Evolutionary conservation across 2,329 filamentous ascomycete species (phyloP).

Genomic region (Aspergillus transmontanensis): DNA sequence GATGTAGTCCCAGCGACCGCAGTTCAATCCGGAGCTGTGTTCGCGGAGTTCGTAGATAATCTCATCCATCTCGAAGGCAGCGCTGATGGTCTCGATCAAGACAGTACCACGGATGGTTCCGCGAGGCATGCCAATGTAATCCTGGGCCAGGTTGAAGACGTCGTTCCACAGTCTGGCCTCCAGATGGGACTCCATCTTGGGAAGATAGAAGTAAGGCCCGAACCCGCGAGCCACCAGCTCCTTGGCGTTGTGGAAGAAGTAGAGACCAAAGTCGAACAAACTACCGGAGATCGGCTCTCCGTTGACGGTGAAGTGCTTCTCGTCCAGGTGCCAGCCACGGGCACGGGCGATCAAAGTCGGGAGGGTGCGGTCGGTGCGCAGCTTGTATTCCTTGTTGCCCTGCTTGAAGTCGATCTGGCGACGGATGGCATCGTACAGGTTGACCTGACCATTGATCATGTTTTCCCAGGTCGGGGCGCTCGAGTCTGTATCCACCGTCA

Average conservation of each 20-base stretch:
- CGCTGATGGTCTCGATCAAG: conserved; percentile 95
- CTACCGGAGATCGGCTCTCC: conserved; percentile 90
- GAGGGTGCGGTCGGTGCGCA: conserved; percentile 82
- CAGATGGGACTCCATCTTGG: conserved; percentile 97
- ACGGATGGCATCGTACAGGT: conserved; percentile 94
- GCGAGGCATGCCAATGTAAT: conserved; percentile 84
- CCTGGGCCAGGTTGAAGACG: conserved; percentile 92
- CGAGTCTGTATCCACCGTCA: conserved; percentile 64
- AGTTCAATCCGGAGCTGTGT: conserved; percentile 95
- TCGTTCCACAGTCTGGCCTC: conserved; percentile 99
- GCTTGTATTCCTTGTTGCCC: conserved; percentile 94
- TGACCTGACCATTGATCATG: conserved; percentile 98
- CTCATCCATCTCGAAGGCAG: conserved; percentile 99
- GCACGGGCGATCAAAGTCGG: conserved; percentile 94
- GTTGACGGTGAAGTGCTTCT: conserved; percentile 96
- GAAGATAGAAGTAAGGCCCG: conserved; percentile 96
- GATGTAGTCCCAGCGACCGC: conserved; percentile 99
- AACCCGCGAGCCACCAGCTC: conserved; percentile 81
- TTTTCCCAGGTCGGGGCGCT: conserved; percentile 97
- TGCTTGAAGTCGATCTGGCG: conserved; percentile 95
- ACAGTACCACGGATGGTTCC: conserved; percentile 95
- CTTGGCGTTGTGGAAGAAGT: conserved; percentile 97
- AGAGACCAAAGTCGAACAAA: conserved; percentile 96
- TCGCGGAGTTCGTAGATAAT: conserved; percentile 99
- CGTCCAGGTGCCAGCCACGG: conserved; percentile 95